Evolutionary conservation across 805 yeast species (phyloP), one percentile per base, ranked within the genome.

Genomic region (Yamadazyma endophytica): DNA sequence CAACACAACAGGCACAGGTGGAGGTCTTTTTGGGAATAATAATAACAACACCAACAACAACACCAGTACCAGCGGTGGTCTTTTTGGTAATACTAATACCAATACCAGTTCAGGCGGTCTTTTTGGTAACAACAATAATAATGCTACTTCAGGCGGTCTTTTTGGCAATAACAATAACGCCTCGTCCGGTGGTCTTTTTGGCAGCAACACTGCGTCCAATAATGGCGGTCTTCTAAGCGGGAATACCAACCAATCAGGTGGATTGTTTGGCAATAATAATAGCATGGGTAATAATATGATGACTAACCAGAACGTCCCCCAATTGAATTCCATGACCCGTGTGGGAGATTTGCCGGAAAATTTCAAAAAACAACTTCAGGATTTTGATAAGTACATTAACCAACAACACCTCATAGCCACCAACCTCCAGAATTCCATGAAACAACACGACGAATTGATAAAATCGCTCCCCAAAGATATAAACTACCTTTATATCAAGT

Each of bases 391-490:
- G 35, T 82, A 79, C 49, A 80, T 84, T 29, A 82, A 79, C 48
- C 73, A 74, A 21, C 94, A 84, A 56, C 82, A 82, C 25, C 70
- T 77, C 29, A 79, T 82, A 31, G 80, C 88, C 2, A 82, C 82
- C 31, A 77, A 76, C 17, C 59, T 84, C 39, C 74, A 78, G 41
- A 70, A 77, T 5, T 82, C 79, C 42, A 66, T 72, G 36, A 58
- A 56, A n/a, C 76, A 75, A 22, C 94, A 84, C 43, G 67, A 70
- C 26, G 77, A 72, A 37, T 62, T 83, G 26, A 74, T 84, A 26
- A 74, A 69, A 21, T 77, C 88, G 32, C 76, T 84, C 32, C 92
- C 92, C 4, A 70, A 80, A 43, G 94, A 84, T 50, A 73, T 81
- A 23, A 68, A 68, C 36, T 84, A 71, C 47, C 56, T 84, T 39